A percentile compares a stretch with the other conserved stretches of the same genome.
Evolutionary conservation across 768 basidiomycete genomes (phyloP).

Genomic region (Psilocybe cubensis): DNA sequence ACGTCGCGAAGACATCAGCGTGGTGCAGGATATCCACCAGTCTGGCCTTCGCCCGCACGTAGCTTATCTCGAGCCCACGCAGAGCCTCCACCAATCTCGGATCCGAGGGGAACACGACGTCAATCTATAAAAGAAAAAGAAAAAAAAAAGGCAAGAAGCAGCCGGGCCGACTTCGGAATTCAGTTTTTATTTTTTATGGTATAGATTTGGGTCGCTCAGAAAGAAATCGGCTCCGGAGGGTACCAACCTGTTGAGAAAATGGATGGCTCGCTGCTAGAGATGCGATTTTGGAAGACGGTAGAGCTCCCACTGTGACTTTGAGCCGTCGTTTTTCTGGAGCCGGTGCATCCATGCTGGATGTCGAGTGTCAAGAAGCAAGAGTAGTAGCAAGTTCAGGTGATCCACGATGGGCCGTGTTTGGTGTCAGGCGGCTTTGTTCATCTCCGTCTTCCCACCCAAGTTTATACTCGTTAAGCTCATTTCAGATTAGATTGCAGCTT

Average conservation of each 20-base stretch:
- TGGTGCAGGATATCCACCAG: conserved; percentile 48
- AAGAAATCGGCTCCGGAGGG: background rate
- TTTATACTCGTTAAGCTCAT: too few relatives aligned
- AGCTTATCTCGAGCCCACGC: conserved; percentile 42
- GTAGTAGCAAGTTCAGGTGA: too few relatives aligned
- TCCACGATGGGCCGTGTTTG: background rate
- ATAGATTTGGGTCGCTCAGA: background rate
- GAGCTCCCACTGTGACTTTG: conserved; percentile 20
- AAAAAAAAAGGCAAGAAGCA: background rate
- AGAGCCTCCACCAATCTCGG: conserved; percentile 42
- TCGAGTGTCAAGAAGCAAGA: background rate
- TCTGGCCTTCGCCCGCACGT: conserved; percentile 45
- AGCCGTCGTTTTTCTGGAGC: conserved; percentile 24
- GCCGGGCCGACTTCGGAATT: background rate
- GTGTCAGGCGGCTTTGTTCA: too few relatives aligned
- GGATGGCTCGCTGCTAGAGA: conserved; percentile 46
- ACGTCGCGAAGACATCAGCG: conserved; percentile 30
- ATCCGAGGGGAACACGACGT: conserved; percentile 60
- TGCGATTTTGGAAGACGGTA: conserved; percentile 31
- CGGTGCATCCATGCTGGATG: conserved; percentile 20
- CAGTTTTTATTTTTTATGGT: background rate
- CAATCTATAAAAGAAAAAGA: too few relatives aligned
- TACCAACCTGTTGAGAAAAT: conserved; percentile 54
- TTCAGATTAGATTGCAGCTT: background rate
- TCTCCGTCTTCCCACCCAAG: too few relatives aligned